phyloP scores from a whole-genome alignment of 2,329 filamentous ascomycete genomes.

The Colletotrichum godetiae region DNA sequence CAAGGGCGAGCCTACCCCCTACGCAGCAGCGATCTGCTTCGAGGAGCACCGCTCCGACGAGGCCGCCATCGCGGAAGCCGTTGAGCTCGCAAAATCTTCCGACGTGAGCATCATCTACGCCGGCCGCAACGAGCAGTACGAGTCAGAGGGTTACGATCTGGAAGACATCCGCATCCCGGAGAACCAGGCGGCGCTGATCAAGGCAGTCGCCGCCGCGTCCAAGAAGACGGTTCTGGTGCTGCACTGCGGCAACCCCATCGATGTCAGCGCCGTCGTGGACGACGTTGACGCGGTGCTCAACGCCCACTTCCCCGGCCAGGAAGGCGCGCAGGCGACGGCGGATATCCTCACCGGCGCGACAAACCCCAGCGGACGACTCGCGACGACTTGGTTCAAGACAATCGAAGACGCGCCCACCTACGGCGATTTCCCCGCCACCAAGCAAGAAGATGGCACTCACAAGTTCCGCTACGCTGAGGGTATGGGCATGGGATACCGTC shows the following conservation, averaged over 20 bases:
- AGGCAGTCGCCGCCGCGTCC: conserved; percentile 29
- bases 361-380: conserved; percentile 32
- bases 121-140: conserved; percentile 34
- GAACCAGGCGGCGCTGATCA: conserved; percentile 31
- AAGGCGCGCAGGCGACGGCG: conserved; percentile 31
- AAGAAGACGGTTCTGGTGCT: conserved; percentile 21
- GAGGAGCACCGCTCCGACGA: conserved; percentile 29
- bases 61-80: conserved; percentile 23
- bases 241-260: conserved; percentile 27
- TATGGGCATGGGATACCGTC: conserved; percentile 20
- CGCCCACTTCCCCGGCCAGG: conserved; percentile 34
- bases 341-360: conserved; percentile 29
- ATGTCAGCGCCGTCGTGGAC: conserved; percentile 31
- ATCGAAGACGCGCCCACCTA: conserved; percentile 32
- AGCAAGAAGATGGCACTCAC: conserved; percentile 17
- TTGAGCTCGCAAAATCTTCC: conserved; percentile 10
- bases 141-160: conserved; percentile 35
- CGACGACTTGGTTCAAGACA: conserved; percentile 33
- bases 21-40: conserved; percentile 30
- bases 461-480: conserved; percentile 13
- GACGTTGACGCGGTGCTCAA: conserved; percentile 29
- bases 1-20: conserved; percentile 30
- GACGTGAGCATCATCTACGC: conserved; percentile 34
- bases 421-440: conserved; percentile 28
- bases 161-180: conserved; percentile 30